Base-by-base conservation (phyloP, 2,329 filamentous ascomycete species). In the Fonsecaea multimorphosa region DNA sequence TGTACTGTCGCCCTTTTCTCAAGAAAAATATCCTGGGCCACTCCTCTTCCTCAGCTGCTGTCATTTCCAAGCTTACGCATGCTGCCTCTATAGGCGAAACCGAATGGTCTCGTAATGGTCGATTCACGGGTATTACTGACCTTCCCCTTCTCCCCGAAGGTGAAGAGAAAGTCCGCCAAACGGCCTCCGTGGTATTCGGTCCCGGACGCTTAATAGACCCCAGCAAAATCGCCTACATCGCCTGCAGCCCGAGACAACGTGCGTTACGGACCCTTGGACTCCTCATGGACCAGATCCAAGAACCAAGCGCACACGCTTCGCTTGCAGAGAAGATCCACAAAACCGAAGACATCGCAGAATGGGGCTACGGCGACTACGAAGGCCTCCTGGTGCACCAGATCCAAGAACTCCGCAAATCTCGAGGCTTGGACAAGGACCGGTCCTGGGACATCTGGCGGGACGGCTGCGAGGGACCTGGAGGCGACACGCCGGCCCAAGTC, bases 351-450 rank as follows among this genome's bases (percentile, higher is more conserved):
- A 77, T 89, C 51, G 77, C 82, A 1, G 86, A 89, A 73, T 89
- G 87, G 87, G 83, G 85, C 66, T 89, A 89, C 74, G 86, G 87
- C 53, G 77, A 82, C 65, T 89, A 89, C 73, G 87, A 89, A 74
- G 87, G 87, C 11, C 74, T 87, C 27, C 80, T 80, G 53, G 80
- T 78, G 7, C 72, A 77, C n/a, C 77, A 86, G 70, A 88, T 89
- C 58, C 76, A 78, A 14, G 73, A 76, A 31, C 69, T 77, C 66
- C 79, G 86, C 64, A 76, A 79, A 67, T 70, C 79, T 62, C 76
- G 78, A 8, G 84, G 84, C 0, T 74, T 86, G 19, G 84, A 86
- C 71, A 64, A 62, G 12, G 79, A 82, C n/a, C 71, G 70, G 38
- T 73, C 76, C 29, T 87, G 85, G 85, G 79, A 85, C 74, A 86